Percentiles rank a stretch among this genome's conserved stretches.
Evolutionary conservation across 805 yeast genomes (phyloP).

Genomic region (Ogataea paraovalis): DNA sequence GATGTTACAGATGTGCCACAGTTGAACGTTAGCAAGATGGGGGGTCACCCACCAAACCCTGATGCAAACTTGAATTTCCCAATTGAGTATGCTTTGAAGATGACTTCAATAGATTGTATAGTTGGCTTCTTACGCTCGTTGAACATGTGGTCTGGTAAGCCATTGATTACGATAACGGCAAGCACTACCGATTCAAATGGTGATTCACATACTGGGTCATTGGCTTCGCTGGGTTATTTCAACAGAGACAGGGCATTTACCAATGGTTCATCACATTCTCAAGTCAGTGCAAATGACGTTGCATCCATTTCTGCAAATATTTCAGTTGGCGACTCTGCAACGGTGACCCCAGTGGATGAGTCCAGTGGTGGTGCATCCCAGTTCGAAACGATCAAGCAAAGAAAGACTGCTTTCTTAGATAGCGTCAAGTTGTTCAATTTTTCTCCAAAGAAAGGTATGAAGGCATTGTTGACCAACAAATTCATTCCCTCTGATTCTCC

Average conservation of each 20-base stretch:
- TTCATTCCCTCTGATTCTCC: constrained; percentile 65
- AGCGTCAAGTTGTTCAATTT: constrained; percentile 77
- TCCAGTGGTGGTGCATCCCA: constrained; percentile 69
- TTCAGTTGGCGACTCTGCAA: constrained; percentile 15
- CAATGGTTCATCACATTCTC: constrained; percentile 9
- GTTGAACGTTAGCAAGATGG: constrained; percentile 63
- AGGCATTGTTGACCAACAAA: constrained; percentile 53
- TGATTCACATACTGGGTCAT: not conserved
- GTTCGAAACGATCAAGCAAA: constrained; percentile 77
- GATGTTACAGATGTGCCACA: constrained; percentile 72
- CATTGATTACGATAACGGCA: constrained; percentile 11
- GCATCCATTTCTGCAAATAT: constrained; percentile 19
- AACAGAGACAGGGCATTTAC: constrained; percentile 16
- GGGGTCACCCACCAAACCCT: constrained; percentile 50
- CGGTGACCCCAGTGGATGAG: constrained; percentile 11
- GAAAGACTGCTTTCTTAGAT: constrained; percentile 77
- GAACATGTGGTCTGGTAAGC: constrained; percentile 79
- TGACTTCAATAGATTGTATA: constrained; percentile 73
- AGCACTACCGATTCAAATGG: not conserved
- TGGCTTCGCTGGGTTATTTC: constrained; percentile 3
- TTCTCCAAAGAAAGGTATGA: constrained; percentile 79
- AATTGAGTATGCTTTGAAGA: constrained; percentile 77
- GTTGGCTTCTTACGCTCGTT: constrained; percentile 80
- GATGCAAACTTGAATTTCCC: constrained; percentile 58
- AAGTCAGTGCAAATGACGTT: constrained; percentile 9